Base-by-base conservation (phyloP, 805 yeast species). In the Cyberlindnera euphorbiae region DNA sequence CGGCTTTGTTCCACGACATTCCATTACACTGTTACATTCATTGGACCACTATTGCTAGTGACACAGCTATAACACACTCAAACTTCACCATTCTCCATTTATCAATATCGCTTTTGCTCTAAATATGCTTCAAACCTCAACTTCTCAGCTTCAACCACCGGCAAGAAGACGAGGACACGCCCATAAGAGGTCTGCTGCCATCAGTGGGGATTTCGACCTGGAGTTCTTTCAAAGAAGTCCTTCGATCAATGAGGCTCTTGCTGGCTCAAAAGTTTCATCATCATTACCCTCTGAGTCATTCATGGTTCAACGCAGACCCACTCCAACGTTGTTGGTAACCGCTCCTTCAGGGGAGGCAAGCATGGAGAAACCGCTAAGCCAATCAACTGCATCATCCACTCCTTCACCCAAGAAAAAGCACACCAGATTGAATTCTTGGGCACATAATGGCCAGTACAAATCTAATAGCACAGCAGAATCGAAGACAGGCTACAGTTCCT, bases 141-240 rank as follows among this genome's bases (percentile, higher is more conserved):
- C 44, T 22, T 25, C 40, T 4, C 34, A 33, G 28, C 28, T 38
- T 25, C 43, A 28, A 11, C 33, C 46, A 3, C 33, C 49, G 6
- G 58, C 67, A 2, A 50, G 58, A 30, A 64, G 63, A 50, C 64
- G 75, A 44, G 75, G 78, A 2, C 96, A 87, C 60, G 74, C 84
- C 30, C 96, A 87, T 52, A 75, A 85, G 51, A 65, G 96, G 35
- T 86, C 95, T 0, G 88, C 90, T 16, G 95, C 95, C 0, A 80
- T 87, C 6, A 82, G 93, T 8, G 93, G 93, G 4, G 95, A 87
- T 55, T 82, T 85, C 54, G 93, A 83, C 23, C 32, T 45, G 28
- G 54, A 49, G 6, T 48, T 46, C 29, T 53, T 53, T 33, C 45
- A 40, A 12, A 44, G 31, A 27, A 42, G 48, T 14, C 49, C 50